These are phyloP conservation scores for Kockiozyma suomiensis DNA, from an alignment of 805 yeast species.

Conservation along the genomic window DNA sequence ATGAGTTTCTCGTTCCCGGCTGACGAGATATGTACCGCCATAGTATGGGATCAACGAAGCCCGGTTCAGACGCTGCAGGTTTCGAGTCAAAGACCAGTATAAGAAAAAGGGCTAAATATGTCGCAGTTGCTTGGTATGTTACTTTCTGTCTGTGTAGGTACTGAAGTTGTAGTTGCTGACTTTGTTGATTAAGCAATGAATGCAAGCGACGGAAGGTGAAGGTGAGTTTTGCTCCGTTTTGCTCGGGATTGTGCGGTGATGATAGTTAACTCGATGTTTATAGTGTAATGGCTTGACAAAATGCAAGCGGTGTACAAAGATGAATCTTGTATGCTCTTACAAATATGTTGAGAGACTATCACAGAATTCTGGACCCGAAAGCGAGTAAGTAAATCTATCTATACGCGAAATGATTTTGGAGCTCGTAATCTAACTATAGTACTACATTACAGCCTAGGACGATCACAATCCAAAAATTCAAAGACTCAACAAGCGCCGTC, in stretches of 20 bases:
- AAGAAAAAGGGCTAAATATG: constrained; percentile 29
- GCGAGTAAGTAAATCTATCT: not conserved
- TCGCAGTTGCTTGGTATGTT: constrained; percentile 29
- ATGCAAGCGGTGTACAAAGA: constrained; percentile 34
- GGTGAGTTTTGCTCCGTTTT: constrained; percentile 17
- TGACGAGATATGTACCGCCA: too few relatives aligned
- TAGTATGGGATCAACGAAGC: not conserved
- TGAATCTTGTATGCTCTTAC: constrained; percentile 34
- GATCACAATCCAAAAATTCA: too few relatives aligned
- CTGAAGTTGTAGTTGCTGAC: not conserved
- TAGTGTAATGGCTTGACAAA: constrained; percentile 36
- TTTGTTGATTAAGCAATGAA: constrained; percentile 18
- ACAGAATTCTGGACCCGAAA: not conserved
- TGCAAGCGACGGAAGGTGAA: constrained; percentile 37
- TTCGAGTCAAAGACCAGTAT: not conserved
- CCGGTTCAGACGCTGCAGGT: not conserved
- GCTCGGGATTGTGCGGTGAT: not conserved
- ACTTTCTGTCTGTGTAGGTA: too few relatives aligned
- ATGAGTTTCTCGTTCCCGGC: too few relatives aligned
- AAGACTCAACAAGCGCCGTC: not conserved
- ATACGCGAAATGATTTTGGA: too few relatives aligned
- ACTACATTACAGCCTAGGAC: not conserved
- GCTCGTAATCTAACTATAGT: too few relatives aligned
- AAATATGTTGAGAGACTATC: constrained; percentile 5
- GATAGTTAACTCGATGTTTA: too few relatives aligned